Percentiles rank a stretch among this genome's conserved stretches.
phyloP scores from a whole-genome alignment of 163 green algal species.

The Scenedesmus sp. region DNA sequence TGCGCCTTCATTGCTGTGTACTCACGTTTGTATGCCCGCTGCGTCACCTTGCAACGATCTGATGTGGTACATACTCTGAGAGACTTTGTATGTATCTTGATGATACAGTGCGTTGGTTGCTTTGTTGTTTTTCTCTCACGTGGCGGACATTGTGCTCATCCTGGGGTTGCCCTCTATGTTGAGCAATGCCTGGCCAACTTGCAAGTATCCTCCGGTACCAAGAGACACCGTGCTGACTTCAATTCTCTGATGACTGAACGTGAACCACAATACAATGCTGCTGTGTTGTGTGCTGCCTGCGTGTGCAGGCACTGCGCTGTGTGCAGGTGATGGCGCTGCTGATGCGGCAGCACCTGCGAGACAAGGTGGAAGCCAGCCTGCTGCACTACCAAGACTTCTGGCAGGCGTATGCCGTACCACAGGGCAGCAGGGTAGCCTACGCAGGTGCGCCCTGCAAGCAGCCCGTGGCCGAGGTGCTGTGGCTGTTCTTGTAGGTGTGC shows the following conservation, averaged over 20 bases:
- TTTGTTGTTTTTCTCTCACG: too few species aligned
- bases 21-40: not conserved
- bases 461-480: too few species aligned
- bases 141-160: too few species aligned
- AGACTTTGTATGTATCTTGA: too few species aligned
- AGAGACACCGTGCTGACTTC: too few species aligned
- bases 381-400: constrained; percentile 64
- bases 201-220: too few species aligned
- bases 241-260: too few species aligned
- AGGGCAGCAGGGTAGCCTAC: constrained; percentile 45
- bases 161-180: too few species aligned
- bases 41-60: too few species aligned
- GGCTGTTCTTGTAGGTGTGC: not conserved
- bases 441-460: constrained; percentile 50
- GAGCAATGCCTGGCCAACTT: too few species aligned
- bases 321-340: constrained; percentile 75
- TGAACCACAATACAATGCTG: not conserved
- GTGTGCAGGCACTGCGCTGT: constrained; percentile 66
- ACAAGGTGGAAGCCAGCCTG: constrained; percentile 67
- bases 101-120: too few species aligned
- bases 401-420: constrained; percentile 64
- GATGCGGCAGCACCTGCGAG: constrained; percentile 81
- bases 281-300: not conserved
- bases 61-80: too few species aligned
- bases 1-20: not conserved